Evolutionary conservation across 192 early-diverging fungal genomes (phyloP), one percentile per base, ranked within the genome.

Genomic region (Coemansia sp.): DNA sequence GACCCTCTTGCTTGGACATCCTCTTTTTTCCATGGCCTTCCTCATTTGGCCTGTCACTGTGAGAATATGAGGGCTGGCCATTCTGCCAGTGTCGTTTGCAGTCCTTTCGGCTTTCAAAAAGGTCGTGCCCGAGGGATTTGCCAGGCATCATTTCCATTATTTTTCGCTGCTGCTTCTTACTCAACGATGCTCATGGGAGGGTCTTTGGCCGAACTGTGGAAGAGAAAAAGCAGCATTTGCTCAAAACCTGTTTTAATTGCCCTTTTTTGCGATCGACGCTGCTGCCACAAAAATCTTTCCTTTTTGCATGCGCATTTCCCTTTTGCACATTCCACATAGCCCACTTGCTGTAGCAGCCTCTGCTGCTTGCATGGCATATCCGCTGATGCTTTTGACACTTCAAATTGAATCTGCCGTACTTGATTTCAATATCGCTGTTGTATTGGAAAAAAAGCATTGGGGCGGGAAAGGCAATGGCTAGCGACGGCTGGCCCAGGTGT

Each of bases 211-310:
- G 22, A 50, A 22, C 49, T 24, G 24, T 50, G 19, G 49, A 50
- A 50, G 4, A 50, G 1, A 22, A 16, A 42, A 42, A 42, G 11
- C 11, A 42, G 39, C 39, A 42, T 6, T 16, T 5, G 4, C 22
- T 11, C 28, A 64, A n/a, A n/a, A 57, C 55, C 62, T 64, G 62
- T 48, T 64, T 56, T 57, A 23, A 16, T 48, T 54, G 19, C 28
- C 52, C 22, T 28, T 25, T 28, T 27, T 30, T 36, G 30, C 29
- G 62, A 64, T 64, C 55, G 62, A 30, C 62, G 22, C 42, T 64
- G 62, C 55, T 64, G 62, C 55, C 62, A 64, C 62, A 30, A 45
- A 55, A 46, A 55, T 45, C 54, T 27, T 45, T 55, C 52, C 28
- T 27, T 64, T 45, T 42, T 42, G 39, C 39, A 60, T 46, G 46